Conservation (phyloP, 768 basidiomycete species). For the Rubroboletus pulcherrimus region DNA sequence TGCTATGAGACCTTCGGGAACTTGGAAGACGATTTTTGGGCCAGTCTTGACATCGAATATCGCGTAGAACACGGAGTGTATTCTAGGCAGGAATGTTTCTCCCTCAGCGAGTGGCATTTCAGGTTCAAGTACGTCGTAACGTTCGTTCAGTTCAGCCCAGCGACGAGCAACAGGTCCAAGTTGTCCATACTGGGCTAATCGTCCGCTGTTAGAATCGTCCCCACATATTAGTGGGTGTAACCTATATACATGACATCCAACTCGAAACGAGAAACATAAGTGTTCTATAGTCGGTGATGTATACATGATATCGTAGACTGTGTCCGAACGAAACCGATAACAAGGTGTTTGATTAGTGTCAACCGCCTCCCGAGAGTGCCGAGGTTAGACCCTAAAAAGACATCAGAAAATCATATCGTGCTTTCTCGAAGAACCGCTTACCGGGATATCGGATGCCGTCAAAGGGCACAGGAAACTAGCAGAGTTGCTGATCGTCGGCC, state of each 20-base stretch:
- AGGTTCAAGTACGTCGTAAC: background rate
- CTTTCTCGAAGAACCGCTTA: slow-evolving; percentile 5
- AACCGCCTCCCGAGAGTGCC: slow-evolving; percentile 9
- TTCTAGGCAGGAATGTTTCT: slow-evolving; percentile 73
- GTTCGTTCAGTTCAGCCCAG: background rate
- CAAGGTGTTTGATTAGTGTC: background rate
- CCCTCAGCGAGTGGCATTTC: slow-evolving; percentile 40
- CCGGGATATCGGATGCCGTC: slow-evolving; percentile 27
- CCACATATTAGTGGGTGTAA: background rate
- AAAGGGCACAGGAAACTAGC: slow-evolving; percentile 68
- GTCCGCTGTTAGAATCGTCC: background rate
- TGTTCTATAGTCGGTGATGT: slow-evolving; percentile 19
- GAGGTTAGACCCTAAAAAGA: slow-evolving; percentile 18
- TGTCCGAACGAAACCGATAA: slow-evolving; percentile 5
- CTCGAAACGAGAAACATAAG: background rate
- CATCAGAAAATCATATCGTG: slow-evolving; percentile 9
- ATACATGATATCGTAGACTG: slow-evolving; percentile 7
- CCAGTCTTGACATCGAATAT: slow-evolving; percentile 85
- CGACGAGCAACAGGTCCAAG: background rate
- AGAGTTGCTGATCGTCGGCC: slow-evolving; percentile 59
- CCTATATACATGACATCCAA: background rate
- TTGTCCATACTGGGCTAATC: background rate
- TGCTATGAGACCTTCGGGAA: slow-evolving; percentile 86
- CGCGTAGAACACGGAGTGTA: slow-evolving; percentile 91
- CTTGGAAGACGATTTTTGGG: slow-evolving; percentile 88